These are phyloP conservation scores for Thalassia testudinum DNA, from an alignment of 116 monocot species.

Conservation along the genomic window DNA sequence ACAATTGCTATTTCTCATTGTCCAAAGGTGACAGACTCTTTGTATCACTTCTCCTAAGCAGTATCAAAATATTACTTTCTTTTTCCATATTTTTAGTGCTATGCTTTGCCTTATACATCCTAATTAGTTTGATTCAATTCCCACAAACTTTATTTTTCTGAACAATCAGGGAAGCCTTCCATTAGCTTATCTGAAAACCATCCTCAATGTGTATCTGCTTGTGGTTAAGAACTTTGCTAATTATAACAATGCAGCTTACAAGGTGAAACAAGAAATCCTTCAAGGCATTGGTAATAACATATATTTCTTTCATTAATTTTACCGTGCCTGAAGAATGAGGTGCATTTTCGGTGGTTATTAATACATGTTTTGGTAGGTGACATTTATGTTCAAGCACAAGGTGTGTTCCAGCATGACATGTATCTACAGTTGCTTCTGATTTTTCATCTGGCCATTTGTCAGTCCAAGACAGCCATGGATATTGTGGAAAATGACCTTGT, in stretches of 20 bases:
- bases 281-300: slow-evolving; percentile 18
- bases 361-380: slow-evolving; percentile 34
- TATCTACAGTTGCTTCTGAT: slow-evolving; percentile 48
- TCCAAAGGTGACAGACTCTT: slow-evolving; percentile 3
- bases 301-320: neutral
- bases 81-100: too few relatives aligned
- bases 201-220: slow-evolving; percentile 86
- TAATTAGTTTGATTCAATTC: too few relatives aligned
- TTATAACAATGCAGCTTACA: slow-evolving; percentile 43
- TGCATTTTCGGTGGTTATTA: too few relatives aligned
- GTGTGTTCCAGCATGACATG: slow-evolving; percentile 69
- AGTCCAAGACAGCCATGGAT: slow-evolving; percentile 17
- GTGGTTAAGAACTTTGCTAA: slow-evolving; percentile 54
- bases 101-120: too few relatives aligned
- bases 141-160: too few relatives aligned
- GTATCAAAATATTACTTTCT: too few relatives aligned
- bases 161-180: slow-evolving; percentile 58
- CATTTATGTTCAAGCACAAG: slow-evolving; percentile 63
- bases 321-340: too few relatives aligned
- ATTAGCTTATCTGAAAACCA: slow-evolving; percentile 58
- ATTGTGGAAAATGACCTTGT: slow-evolving; percentile 57
- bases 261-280: slow-evolving; percentile 88
- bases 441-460: slow-evolving; percentile 46
- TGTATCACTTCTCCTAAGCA: too few relatives aligned
- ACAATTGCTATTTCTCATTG: slow-evolving; percentile 71